Conservation (phyloP, 441 rosid species). For the Theobroma grandiflorum region DNA sequence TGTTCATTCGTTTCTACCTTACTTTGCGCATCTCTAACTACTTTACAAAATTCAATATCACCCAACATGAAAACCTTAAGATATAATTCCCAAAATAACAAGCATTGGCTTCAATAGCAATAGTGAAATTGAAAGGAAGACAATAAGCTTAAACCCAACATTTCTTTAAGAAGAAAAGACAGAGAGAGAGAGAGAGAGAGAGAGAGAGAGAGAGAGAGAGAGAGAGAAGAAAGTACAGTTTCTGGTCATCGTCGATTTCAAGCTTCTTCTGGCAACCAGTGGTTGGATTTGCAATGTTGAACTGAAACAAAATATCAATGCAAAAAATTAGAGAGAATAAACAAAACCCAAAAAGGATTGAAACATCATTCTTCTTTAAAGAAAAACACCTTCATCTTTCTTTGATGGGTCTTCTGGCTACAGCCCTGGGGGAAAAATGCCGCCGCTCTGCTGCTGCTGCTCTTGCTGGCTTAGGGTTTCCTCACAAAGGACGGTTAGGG, state of each 20-base stretch:
- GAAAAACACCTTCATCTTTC: slow-evolving; percentile 46
- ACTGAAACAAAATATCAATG: slow-evolving; percentile 35
- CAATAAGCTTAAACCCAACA: not conserved
- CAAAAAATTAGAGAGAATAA: not conserved
- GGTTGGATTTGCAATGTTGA: slow-evolving; percentile 63
- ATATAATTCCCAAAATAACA: not conserved
- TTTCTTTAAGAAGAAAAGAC: not conserved
- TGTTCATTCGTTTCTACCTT: not conserved
- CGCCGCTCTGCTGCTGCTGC: slow-evolving; percentile 26
- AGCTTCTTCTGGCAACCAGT: slow-evolving; percentile 73
- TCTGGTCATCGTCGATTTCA: slow-evolving; percentile 64
- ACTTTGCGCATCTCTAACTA: not conserved
- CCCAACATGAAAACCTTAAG: not conserved
- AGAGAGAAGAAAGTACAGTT: slow-evolving; percentile 35
- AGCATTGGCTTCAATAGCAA: not conserved
- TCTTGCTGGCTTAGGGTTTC: slow-evolving; percentile 28
- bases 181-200: not conserved
- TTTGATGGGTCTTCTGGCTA: slow-evolving; percentile 9
- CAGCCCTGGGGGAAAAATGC: not conserved
- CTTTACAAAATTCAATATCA: not conserved
- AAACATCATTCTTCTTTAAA: not conserved
- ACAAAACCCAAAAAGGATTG: not conserved
- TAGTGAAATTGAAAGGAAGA: not conserved
- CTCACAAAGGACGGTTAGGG: not conserved
- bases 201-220: not conserved